Percentiles rank a stretch among this genome's conserved stretches.
Evolutionary conservation across 805 yeast species (phyloP).

Genomic region (Metahyphopichia silvanorum): DNA sequence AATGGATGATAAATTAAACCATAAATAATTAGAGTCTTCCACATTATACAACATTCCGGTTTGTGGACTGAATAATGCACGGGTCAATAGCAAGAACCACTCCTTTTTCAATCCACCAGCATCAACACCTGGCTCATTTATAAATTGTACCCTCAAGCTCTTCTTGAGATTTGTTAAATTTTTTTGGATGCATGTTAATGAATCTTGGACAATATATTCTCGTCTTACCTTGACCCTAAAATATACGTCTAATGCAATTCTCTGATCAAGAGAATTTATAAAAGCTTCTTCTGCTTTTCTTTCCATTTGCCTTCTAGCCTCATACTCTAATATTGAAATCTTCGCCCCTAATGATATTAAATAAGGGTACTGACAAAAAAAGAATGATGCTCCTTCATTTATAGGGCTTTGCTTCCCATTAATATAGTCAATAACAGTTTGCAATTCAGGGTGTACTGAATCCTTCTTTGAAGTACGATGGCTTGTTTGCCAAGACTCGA

Average conservation of each 20-base stretch:
- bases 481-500: constrained; percentile 73
- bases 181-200: constrained; percentile 58
- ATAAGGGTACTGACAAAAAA: constrained; percentile 85
- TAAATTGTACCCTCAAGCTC: constrained; percentile 72
- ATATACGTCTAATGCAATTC: constrained; percentile 61
- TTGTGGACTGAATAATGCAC: constrained; percentile 64
- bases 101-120: constrained; percentile 94
- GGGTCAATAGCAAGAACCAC: constrained; percentile 80
- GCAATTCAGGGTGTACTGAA: constrained; percentile 26
- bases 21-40: constrained; percentile 66
- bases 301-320: constrained; percentile 78
- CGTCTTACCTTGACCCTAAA: constrained; percentile 70
- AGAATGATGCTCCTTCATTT: constrained; percentile 31
- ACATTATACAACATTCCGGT: constrained; percentile 65
- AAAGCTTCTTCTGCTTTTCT: constrained; percentile 88
- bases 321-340: constrained; percentile 76
- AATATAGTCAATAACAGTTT: constrained; percentile 45
- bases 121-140: constrained; percentile 89
- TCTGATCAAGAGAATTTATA: constrained; percentile 63
- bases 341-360: constrained; percentile 79
- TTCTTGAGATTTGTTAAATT: constrained; percentile 65
- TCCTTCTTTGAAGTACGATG: constrained; percentile 12
- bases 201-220: constrained; percentile 65
- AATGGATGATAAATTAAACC: constrained; percentile 63
- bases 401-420: constrained; percentile 35